phyloP scores from a whole-genome alignment of 306 rosid species.

The Glycine latifolia region DNA sequence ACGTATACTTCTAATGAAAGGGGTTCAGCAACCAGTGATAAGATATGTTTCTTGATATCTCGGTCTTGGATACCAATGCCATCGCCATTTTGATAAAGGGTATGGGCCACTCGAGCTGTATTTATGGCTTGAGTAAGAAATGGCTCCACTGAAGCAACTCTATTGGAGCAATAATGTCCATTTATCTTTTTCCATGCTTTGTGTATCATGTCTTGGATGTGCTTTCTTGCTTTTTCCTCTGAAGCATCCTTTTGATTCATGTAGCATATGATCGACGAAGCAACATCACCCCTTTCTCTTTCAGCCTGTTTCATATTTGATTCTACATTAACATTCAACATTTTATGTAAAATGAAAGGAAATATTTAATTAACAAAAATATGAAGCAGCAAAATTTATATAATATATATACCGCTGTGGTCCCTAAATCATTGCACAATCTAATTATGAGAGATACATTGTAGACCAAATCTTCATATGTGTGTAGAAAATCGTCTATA shows the following conservation, averaged over 20 bases:
- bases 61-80: constrained; percentile 60
- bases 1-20: not conserved
- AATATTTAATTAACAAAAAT: not conserved
- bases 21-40: constrained; percentile 58
- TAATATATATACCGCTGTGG: constrained; percentile 43
- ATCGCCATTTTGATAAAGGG: constrained; percentile 45
- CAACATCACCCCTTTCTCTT: constrained; percentile 69
- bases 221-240: constrained; percentile 60
- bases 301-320: constrained; percentile 55
- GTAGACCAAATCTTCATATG: constrained; percentile 43
- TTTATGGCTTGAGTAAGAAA: not conserved
- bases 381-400: not conserved
- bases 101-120: not conserved
- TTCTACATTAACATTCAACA: not conserved
- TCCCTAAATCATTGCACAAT: constrained; percentile 54
- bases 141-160: not conserved
- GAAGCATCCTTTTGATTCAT: constrained; percentile 55
- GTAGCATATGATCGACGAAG: constrained; percentile 63
- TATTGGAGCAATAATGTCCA: not conserved
- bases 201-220: not conserved
- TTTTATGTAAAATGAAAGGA: not conserved
- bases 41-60: constrained; percentile 43
- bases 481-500: constrained; percentile 36
- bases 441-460: constrained; percentile 53
- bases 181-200: constrained; percentile 21